Base-by-base conservation (phyloP, 805 yeast genomes). In the Candida golubevii region DNA sequence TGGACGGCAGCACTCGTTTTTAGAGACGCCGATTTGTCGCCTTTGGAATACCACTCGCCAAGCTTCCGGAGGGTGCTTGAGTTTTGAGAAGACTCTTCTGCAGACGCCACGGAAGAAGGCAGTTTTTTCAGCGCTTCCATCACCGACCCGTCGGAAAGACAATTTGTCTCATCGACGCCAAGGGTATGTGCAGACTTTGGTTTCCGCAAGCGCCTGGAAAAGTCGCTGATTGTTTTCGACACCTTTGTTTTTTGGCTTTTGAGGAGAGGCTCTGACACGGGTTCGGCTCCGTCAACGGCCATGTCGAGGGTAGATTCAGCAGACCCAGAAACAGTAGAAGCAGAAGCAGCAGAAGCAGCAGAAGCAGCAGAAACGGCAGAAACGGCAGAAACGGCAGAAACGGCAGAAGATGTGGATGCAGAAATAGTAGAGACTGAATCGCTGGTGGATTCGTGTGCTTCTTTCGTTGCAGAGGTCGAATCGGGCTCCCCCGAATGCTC, bases 31-130 rank as follows among this genome's bases (percentile, higher is more conserved):
- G 57, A 45, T 32, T 49, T 47, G 18, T 69, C 76, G 44, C 75
- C 75, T 31, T 72, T 79, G 42, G 72, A 73, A 53, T 85, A 85
- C 88, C 91, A 83, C 49, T 77, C 81, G 1, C 85, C 86, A 7
- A 85, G 60, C 54, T 79, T 84, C 29, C 42, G 48, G 27, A 45
- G 35, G 5, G 45, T 38, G 40, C 45, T 41, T 15, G 34, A 23
- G 10, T 35, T 31, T 27, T 18, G 39, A 8, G 39, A 11, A 34
- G 33, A 8, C n/a, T 13, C 14, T 10, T 28, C 34, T 15, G 29
- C 38, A 15, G 35, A 33, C 1, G 43, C 13, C 30, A 38, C 36
- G 7, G 39, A 26, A 12, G 18, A 36, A 6, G 46, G 26, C 46
- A 38, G 46, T 3, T 38, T 36, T 30, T 38, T 42, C 9, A 44